Conservation (phyloP, 768 basidiomycete species). For the Melanogaster broomeanus region DNA sequence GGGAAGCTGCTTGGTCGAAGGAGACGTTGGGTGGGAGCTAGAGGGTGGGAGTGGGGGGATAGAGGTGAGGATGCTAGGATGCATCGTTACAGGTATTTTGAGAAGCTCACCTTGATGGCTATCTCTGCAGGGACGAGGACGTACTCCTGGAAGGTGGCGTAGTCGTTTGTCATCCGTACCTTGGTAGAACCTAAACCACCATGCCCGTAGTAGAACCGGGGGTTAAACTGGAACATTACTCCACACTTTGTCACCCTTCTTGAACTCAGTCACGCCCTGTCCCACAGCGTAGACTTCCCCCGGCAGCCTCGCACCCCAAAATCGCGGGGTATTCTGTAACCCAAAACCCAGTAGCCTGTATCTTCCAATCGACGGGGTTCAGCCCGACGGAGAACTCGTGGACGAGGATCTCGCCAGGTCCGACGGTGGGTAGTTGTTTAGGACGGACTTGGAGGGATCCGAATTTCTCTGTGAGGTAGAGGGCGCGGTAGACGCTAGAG, state of each 20-base stretch:
- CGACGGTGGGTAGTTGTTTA: too few species aligned
- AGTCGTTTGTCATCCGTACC: not conserved
- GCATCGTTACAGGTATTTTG: not conserved
- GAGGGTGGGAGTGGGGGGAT: conserved; percentile 10
- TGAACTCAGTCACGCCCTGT: conserved; percentile 38
- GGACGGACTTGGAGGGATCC: too few species aligned
- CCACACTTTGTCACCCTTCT: too few species aligned
- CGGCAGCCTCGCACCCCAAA: conserved; percentile 41
- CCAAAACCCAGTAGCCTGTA: too few species aligned
- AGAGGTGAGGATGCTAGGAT: too few species aligned
- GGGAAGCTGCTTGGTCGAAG: conserved; percentile 39
- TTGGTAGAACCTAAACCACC: conserved; percentile 1
- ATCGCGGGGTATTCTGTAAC: conserved; percentile 43
- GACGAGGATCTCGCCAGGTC: too few species aligned
- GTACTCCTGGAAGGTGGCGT: conserved; percentile 21
- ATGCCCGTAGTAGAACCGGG: too few species aligned
- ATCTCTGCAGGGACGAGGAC: conserved; percentile 23
- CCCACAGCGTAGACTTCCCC: conserved; percentile 41
- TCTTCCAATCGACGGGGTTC: too few species aligned
- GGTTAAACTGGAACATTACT: too few species aligned
- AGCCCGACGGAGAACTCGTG: too few species aligned
- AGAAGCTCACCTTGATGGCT: conserved; percentile 11
- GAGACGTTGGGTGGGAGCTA: conserved; percentile 32
- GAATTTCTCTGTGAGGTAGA: too few species aligned
- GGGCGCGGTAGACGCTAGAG: too few species aligned